Evolutionary conservation across 2,329 filamentous ascomycete genomes (phyloP), one percentile per base, ranked within the genome.

Genomic region (Talaromyces sp.): DNA sequence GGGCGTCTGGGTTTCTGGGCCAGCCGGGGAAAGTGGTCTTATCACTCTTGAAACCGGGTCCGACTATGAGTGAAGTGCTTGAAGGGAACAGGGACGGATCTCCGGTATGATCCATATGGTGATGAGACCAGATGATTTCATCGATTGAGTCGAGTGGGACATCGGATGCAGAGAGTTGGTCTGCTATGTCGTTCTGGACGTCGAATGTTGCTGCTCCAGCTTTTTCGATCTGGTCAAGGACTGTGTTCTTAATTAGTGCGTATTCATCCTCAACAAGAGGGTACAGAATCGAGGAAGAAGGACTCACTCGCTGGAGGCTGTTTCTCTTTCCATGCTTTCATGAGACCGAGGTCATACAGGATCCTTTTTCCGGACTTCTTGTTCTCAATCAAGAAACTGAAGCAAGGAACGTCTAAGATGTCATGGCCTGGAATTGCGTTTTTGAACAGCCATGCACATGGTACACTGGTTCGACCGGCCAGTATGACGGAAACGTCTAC

Each of bases 261-360:
- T 37, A 17, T 31, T 7, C 28, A 17, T 25, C 41, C 19, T 21
- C 9, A 19, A 15, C 9, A 61, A 61, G 6, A 69, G n/a, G n/a
- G n/a, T n/a, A n/a, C n/a, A n/a, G n/a, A n/a, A n/a, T n/a, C n/a
- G n/a, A n/a, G n/a, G n/a, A n/a, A n/a, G n/a, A 65, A 48, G 60
- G 57, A 8, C 61, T 61, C 13, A 67, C 59, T 33, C 3, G 58
- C 57, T 1, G 67, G 66, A 1, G 67, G 57, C 21, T 65, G 64
- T 28, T 66, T 69, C 53, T 69, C 61, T 25, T 45, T 57, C 40
- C 63, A 69, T 37, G 70, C 69, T 25, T 67, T 69, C 50, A 67
- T 67, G 11, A 71, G 61, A 2, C 69, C 68, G 4, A 73, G 63
- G 50, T 73, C 70, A 57, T 70, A 73, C 0, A 70, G 50, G 3